Base-by-base conservation (phyloP, 2,329 filamentous ascomycete genomes). In the Cyphellophora attinorum region DNA sequence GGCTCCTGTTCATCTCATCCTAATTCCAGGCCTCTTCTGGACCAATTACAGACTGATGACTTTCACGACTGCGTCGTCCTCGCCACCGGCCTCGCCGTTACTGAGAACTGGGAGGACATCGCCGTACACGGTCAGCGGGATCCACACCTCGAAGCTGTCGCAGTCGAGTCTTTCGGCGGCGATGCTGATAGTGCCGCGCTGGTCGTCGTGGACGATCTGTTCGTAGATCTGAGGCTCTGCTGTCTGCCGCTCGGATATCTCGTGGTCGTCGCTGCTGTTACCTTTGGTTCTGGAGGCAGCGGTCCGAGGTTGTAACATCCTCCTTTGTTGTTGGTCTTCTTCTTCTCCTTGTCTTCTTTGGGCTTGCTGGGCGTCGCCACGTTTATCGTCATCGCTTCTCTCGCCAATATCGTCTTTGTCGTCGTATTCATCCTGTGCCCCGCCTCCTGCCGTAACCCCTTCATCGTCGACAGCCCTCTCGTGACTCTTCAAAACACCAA, bases 81-180 rank as follows among this genome's bases (percentile, higher is more conserved):
- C 27, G 25, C 25, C n/a, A 33, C 12, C 25, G 14, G 31, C 17
- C 13, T 21, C 13, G 16, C 18, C n/a, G n/a, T n/a, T n/a, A n/a
- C n/a, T n/a, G n/a, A n/a, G n/a, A n/a, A n/a, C n/a, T n/a, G 65
- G 62, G 18, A 67, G 62, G 4, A 66, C 62, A 41, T 70, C 69
- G 4, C 72, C 72, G 48, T 93, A 94, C 6, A 95, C 82, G 33
- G 77, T 75, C 45, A 95, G 63, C 16, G 86, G 86, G 29, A 94
- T 85, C 19, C 78, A 76, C 29, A 93, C 82, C 58, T 94, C 86
- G 58, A 94, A 94, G 50, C 83, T 93, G 63, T 94, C 86, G 49
- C 85, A 89, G 6, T 78, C 71, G 33, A 94, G 51, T 43, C 77
- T 76, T 61, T 93, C 84, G 33, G 81, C 74, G 0, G 84, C 83